Percentiles rank a stretch among this genome's conserved stretches.
Conservation (phyloP, 2,329 filamentous ascomycete genomes). For the Neonectria hederae region DNA sequence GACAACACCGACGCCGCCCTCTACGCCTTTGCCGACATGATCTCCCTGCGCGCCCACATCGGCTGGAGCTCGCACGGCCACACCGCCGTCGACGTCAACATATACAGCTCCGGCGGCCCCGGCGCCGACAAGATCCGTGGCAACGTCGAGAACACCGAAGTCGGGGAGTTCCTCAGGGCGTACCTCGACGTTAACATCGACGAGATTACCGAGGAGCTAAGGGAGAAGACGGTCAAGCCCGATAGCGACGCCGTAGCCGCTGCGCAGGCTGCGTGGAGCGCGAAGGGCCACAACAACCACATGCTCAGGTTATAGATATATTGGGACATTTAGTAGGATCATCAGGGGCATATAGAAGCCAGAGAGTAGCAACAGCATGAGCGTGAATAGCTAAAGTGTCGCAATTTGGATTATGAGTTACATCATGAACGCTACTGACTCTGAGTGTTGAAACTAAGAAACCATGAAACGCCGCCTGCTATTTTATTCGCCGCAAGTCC, state of each 20-base stretch:
- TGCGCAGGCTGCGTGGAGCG: conserved; percentile 28
- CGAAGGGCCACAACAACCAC: conserved; percentile 25
- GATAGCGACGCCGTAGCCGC: conserved; percentile 28
- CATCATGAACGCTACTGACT: conserved; percentile 11
- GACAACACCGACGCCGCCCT: conserved; percentile 63
- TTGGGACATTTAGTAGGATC: background rate
- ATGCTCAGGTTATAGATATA: background rate
- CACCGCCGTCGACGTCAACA: conserved; percentile 93
- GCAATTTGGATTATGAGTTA: conserved; percentile 12
- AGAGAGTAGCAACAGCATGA: background rate
- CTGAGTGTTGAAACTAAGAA: conserved; percentile 10
- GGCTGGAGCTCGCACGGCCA: conserved; percentile 97
- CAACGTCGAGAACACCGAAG: conserved; percentile 94
- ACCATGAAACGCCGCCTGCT: conserved; percentile 12
- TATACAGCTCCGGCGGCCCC: conserved; percentile 81
- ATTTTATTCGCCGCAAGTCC: conserved; percentile 9
- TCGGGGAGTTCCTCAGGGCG: conserved; percentile 81
- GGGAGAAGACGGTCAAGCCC: conserved; percentile 56
- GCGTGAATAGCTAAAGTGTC: background rate
- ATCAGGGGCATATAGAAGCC: background rate
- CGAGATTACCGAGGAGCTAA: conserved; percentile 78
- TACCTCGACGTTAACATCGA: conserved; percentile 86
- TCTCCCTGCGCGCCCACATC: conserved; percentile 86
- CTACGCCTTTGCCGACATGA: conserved; percentile 79
- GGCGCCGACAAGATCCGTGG: conserved; percentile 73